Evolutionary conservation across 257 asterid genomes (phyloP), one percentile per base, ranked within the genome.

Genomic region (Perilla frutescens): DNA sequence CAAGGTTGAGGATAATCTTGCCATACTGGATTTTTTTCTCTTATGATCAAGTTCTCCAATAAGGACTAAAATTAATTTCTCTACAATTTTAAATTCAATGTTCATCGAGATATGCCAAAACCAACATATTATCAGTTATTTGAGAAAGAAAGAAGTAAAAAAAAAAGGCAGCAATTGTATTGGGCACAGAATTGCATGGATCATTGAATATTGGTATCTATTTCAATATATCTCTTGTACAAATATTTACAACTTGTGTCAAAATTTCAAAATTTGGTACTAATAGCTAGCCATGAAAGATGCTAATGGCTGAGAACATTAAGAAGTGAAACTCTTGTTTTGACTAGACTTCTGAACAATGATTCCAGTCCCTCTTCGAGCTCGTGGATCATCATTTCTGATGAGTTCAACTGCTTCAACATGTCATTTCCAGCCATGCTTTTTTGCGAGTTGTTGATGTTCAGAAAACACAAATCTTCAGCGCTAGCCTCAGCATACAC

Each of bases 311-410:
- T 81, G 63, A 81, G 81, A 61, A 51, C 56, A 66, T 77, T 83
- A 2, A 83, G 84, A 71, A 80, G 82, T 44, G 81, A 73, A 51
- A 76, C 82, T 54, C 84, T 65, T 26, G 81, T 77, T 70, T 70
- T 76, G n/a, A 83, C 65, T 45, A 80, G 54, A 43, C 78, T 73
- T 59, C 58, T 73, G 61, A 62, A 82, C 7, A 83, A 64, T 41
- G 73, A 59, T 55, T 82, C 79, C 4, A 78, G 50, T 53, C 68
- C 83, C 31, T 71, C 75, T 58, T 81, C 80, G 7, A 84, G 13
- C 53, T 84, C 84, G 8, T 73, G 72, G 31, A 79, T 39, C 6
- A 12, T 60, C 73, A 29, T 31, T 73, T 81, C 81, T 8, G 68
- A 58, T 50, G 62, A 4, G 53, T 62, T 65, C 70, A 76, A 29